These are phyloP conservation scores for Aspergillus sclerotiicarbonarius DNA, from an alignment of 495 filamentous ascomycete genomes.

Conservation along the genomic window DNA sequence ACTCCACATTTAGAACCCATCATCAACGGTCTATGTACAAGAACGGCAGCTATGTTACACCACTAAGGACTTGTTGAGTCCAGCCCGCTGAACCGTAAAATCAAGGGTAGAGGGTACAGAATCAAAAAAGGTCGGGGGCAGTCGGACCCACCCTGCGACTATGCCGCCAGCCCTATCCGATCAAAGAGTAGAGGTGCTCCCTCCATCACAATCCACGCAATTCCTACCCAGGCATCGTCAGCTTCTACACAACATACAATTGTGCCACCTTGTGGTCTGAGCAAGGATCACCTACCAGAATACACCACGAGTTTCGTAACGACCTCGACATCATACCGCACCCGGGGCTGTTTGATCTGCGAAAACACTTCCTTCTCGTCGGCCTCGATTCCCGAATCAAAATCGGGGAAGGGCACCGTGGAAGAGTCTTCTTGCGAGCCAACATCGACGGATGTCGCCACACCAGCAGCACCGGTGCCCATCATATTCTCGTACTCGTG, in stretches of 20 bases:
- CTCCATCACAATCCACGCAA: slow-evolving; percentile 71
- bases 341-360: slow-evolving; percentile 78
- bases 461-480: slow-evolving; percentile 50
- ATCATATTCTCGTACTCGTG: slow-evolving; percentile 70
- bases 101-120: neutral
- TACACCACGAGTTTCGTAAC: slow-evolving; percentile 96
- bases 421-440: slow-evolving; percentile 17
- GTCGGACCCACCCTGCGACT: slow-evolving; percentile 1
- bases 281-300: slow-evolving; percentile 61
- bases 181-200: slow-evolving; percentile 65
- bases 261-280: neutral
- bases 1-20: too few species aligned
- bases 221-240: slow-evolving; percentile 48
- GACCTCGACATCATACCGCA: slow-evolving; percentile 95
- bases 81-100: slow-evolving; percentile 19
- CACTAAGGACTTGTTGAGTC: slow-evolving; percentile 5
- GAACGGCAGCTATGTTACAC: slow-evolving; percentile 18
- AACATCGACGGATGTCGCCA: slow-evolving; percentile 27
- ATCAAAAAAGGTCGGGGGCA: neutral
- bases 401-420: slow-evolving; percentile 33
- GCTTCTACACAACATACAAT: neutral
- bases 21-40: slow-evolving; percentile 15
- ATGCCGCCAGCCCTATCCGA: slow-evolving; percentile 53
- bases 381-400: slow-evolving; percentile 35
- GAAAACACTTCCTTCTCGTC: slow-evolving; percentile 83